Percentiles rank a stretch among this genome's conserved stretches.
Evolutionary conservation across 208 protist genomes (phyloP).

Genomic region (Wallacemonas sp.): DNA sequence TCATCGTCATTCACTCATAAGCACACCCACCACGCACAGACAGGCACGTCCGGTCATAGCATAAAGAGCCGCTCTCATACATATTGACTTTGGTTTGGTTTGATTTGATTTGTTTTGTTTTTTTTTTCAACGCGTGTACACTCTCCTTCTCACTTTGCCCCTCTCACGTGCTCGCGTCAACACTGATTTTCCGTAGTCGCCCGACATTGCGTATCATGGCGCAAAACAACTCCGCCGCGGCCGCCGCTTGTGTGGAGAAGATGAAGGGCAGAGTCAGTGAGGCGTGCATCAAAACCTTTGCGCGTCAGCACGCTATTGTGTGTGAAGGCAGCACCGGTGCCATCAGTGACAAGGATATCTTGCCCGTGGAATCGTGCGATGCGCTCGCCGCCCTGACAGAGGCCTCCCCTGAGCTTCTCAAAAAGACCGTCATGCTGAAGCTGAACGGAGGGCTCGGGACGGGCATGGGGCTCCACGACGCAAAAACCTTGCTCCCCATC

Average conservation of each 20-base stretch:
- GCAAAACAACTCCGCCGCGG: conserved; percentile 16
- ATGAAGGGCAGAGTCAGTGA: conserved; percentile 65
- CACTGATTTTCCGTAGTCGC: no score
- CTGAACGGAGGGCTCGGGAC: conserved; percentile 97
- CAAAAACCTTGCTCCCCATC: conserved; percentile 93
- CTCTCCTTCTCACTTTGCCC: not conserved
- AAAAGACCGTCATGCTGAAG: conserved; percentile 96
- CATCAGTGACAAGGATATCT: conserved; percentile 54
- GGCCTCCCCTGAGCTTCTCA: conserved; percentile 30
- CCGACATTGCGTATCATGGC: no score
- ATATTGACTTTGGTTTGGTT: conserved; percentile 22
- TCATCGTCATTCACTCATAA: no score
- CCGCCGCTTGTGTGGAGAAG: conserved; percentile 58
- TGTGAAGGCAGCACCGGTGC: conserved; percentile 37
- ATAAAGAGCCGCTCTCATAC: no score
- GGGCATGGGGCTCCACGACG: conserved; percentile 83
- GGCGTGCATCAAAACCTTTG: conserved; percentile 63
- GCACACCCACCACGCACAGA: no score
- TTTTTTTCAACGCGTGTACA: no score
- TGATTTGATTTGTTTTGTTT: conserved; percentile 13
- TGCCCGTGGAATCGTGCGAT: conserved; percentile 38
- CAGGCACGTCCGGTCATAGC: no score
- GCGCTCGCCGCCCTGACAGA: conserved; percentile 32
- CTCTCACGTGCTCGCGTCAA: no score
- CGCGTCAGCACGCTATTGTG: conserved; percentile 54